Percentiles rank a stretch among this genome's conserved stretches.
These are phyloP conservation scores for Truncatella angustata DNA, from an alignment of 2,329 filamentous ascomycete genomes.

Conservation along the genomic window DNA sequence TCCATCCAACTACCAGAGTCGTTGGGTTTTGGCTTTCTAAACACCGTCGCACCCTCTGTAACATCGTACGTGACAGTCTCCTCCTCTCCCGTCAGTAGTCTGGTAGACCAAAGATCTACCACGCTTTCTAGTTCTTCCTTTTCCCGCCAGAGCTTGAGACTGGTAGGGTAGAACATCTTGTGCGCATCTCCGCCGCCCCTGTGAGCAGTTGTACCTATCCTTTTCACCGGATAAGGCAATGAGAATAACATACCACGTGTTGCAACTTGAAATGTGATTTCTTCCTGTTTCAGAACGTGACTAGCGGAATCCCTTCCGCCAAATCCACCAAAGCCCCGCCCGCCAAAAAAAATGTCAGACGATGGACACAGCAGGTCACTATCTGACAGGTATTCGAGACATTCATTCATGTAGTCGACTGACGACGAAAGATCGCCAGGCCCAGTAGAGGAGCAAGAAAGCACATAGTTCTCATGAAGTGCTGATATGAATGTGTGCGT, in stretches of 20 bases:
- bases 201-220: constrained; percentile 47
- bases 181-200: constrained; percentile 59
- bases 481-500: constrained; percentile 86
- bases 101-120: constrained; percentile 67
- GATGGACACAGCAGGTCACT: constrained; percentile 82
- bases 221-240: constrained; percentile 81
- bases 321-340: constrained; percentile 50
- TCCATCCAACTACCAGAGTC: constrained; percentile 21
- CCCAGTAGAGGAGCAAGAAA: constrained; percentile 69
- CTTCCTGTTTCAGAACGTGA: constrained; percentile 83
- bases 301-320: constrained; percentile 56
- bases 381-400: constrained; percentile 82
- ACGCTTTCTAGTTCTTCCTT: constrained; percentile 78
- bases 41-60: constrained; percentile 46
- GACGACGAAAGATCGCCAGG: constrained; percentile 56
- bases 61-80: constrained; percentile 32
- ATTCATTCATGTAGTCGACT: constrained; percentile 78
- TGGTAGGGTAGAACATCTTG: constrained; percentile 91
- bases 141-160: constrained; percentile 77
- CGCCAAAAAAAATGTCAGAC: constrained; percentile 65
- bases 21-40: constrained; percentile 40
- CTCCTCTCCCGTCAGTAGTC: constrained; percentile 58
- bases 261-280: constrained; percentile 89
- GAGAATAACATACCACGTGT: constrained; percentile 83
- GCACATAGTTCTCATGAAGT: constrained; percentile 87